A percentile compares a stretch with the other conserved stretches of the same genome.
Conservation (phyloP, 2,329 filamentous ascomycete species). For the Triangularia setosa region DNA sequence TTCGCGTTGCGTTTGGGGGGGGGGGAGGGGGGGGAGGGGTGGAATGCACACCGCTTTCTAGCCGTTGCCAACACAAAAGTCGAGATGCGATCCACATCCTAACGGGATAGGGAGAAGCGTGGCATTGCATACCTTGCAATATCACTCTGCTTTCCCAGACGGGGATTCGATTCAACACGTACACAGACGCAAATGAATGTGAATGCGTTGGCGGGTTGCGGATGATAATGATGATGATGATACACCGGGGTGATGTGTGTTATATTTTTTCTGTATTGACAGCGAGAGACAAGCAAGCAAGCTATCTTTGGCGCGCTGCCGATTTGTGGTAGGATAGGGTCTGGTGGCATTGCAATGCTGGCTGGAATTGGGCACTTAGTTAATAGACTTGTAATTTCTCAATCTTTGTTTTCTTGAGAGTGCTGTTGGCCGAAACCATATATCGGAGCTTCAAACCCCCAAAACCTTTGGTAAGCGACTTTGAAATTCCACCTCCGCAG, state of each 20-base stretch:
- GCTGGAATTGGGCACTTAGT: slow-evolving; percentile 11
- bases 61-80: not conserved
- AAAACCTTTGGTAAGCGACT: not conserved
- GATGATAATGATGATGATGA: slow-evolving; percentile 10
- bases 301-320: slow-evolving; percentile 2
- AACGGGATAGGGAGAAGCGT: not conserved
- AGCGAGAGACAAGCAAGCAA: slow-evolving; percentile 5
- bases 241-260: not conserved
- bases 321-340: not conserved
- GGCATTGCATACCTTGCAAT: not conserved
- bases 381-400: slow-evolving; percentile 23
- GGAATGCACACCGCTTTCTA: not conserved
- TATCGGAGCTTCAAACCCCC: no score
- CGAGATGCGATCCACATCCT: not conserved
- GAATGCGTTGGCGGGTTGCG: slow-evolving; percentile 4
- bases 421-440: no score
- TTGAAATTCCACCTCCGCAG: not conserved
- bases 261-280: slow-evolving; percentile 7
- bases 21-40: not conserved
- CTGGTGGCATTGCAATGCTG: slow-evolving; percentile 5
- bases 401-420: not conserved
- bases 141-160: not conserved
- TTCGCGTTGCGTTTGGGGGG: not conserved
- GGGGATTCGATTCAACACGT: not conserved
- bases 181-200: not conserved